These are phyloP conservation scores for Scalesia atractyloides DNA, from an alignment of 129 eudicot genomes.

Conservation along the genomic window DNA sequence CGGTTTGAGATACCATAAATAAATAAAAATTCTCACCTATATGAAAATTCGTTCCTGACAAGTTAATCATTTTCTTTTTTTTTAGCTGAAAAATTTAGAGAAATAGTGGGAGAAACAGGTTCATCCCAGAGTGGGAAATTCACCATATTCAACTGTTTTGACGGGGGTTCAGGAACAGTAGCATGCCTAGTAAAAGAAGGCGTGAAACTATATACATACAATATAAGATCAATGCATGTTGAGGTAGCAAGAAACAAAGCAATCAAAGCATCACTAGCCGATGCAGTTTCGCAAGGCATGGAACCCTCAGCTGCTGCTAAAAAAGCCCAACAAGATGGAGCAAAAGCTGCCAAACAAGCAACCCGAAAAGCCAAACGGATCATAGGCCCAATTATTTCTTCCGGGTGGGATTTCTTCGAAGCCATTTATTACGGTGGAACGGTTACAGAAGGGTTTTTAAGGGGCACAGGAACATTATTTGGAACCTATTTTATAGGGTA, in stretches of 20 bases:
- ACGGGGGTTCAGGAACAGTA: constrained; percentile 77
- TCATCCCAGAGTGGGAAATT: constrained; percentile 89
- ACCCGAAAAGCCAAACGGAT: constrained; percentile 70
- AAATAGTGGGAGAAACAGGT: constrained; percentile 72
- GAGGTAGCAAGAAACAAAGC: constrained; percentile 66
- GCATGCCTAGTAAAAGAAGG: constrained; percentile 86
- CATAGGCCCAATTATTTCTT: constrained; percentile 83
- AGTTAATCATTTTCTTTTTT: neutral
- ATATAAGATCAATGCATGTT: constrained; percentile 66
- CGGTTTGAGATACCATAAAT: neutral
- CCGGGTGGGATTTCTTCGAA: constrained; percentile 96
- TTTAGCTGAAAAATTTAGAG: constrained; percentile 80
- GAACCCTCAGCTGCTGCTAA: constrained; percentile 64
- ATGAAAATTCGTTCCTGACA: constrained; percentile 11
- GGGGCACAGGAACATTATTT: constrained; percentile 81
- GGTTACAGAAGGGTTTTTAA: constrained; percentile 67
- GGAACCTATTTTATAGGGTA: constrained; percentile 76
- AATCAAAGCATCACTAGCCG: constrained; percentile 57
- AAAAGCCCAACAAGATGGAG: constrained; percentile 71
- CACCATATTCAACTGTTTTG: constrained; percentile 69
- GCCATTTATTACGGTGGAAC: constrained; percentile 84
- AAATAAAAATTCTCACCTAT: neutral
- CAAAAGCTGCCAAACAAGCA: constrained; percentile 85
- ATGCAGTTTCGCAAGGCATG: constrained; percentile 72
- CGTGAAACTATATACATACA: constrained; percentile 70